Conservation (phyloP, 495 filamentous ascomycete species). For the Aspergillus coremiiformis region DNA sequence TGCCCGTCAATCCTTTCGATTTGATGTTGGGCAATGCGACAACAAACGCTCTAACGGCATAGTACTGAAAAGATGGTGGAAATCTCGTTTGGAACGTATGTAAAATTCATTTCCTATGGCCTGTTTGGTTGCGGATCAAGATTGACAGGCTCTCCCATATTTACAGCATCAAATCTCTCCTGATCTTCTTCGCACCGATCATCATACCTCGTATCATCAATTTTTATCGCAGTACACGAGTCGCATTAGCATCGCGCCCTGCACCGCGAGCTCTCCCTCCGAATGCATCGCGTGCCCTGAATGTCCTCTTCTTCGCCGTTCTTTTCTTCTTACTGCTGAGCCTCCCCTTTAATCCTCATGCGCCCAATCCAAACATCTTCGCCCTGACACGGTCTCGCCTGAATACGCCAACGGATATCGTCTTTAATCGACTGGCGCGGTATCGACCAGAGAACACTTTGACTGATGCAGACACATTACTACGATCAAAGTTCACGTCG, state of each 20-base stretch:
- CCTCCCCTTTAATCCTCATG: conserved; percentile 60
- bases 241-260: conserved; percentile 50
- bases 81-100: conserved; percentile 35
- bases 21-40: conserved; percentile 3
- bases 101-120: too few relatives aligned
- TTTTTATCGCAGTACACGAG: conserved; percentile 59
- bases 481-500: conserved; percentile 60
- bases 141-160: neutral
- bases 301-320: conserved; percentile 52
- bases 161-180: conserved; percentile 72
- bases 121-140: too few relatives aligned
- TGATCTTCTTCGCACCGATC: conserved; percentile 81
- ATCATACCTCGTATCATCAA: conserved; percentile 64
- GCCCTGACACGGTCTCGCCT: conserved; percentile 66
- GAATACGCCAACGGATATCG: conserved; percentile 73
- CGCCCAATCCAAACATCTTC: conserved; percentile 68
- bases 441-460: conserved; percentile 49
- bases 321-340: conserved; percentile 53
- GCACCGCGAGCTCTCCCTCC: conserved; percentile 42
- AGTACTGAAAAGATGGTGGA: conserved; percentile 23
- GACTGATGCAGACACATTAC: conserved; percentile 52
- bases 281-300: conserved; percentile 43
- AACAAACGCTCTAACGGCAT: neutral
- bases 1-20: neutral
- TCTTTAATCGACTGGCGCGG: conserved; percentile 70